Base-by-base conservation (phyloP, 768 basidiomycete genomes). In the Collybiopsis luxurians region DNA sequence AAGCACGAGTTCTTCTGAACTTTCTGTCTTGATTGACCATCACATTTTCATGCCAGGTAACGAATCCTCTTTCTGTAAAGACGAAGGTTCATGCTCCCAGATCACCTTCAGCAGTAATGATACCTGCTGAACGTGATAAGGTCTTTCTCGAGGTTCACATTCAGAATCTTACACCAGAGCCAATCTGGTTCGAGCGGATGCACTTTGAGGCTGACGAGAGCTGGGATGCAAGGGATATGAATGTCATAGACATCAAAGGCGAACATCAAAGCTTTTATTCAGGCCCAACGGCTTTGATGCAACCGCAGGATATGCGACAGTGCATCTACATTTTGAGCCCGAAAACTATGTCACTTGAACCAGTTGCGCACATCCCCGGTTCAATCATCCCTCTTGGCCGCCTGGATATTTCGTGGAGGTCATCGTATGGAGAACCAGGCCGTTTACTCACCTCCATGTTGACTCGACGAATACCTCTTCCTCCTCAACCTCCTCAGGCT, bases 1-100 rank as follows among this genome's bases (percentile, higher is more conserved):
- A 66, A 67, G 89, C 80, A n/a, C n/a, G n/a, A n/a, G n/a, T n/a
- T n/a, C n/a, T n/a, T n/a, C n/a, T n/a, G n/a, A n/a, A n/a, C n/a
- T n/a, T n/a, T n/a, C n/a, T n/a, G n/a, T n/a, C n/a, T n/a, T n/a
- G n/a, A n/a, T n/a, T n/a, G n/a, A n/a, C n/a, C n/a, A 21, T 38
- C 36, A 55, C 36, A 36, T 46, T 47, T 12, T 9, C 9, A 19
- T 24, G 4, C 15, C 61, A 96, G 92, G 93, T 95, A 24, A 89
- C 87, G n/a, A 95, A 96, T 62, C 95, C 95, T 1, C 75, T 98
- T 13, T 92, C 92, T 0, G 95, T 98, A 57, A 96, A 96, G 72
- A 97, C 95, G 13, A 95, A 95, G 69, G 92, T 96, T 0, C 92
- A 97, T 67, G 65, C 77, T 2, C 82, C 91, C 1, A 82, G 80